These are phyloP conservation scores for Fagopyrum homotropicum DNA, from an alignment of 148 eudicot species.

Conservation along the genomic window DNA sequence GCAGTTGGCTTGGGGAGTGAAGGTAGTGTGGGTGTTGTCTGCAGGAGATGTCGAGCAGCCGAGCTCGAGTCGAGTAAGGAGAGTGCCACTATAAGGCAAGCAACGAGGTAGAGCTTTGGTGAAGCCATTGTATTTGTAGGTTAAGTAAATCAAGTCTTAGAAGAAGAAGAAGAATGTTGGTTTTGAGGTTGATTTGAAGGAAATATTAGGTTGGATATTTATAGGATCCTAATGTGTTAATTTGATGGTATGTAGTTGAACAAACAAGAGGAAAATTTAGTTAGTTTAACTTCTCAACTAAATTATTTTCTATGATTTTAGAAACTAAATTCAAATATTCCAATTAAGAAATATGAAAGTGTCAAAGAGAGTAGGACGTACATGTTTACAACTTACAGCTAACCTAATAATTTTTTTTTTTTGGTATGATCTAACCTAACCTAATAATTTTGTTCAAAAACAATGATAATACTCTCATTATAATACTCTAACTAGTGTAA, in stretches of 20 bases:
- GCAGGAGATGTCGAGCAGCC: slow-evolving; percentile 14
- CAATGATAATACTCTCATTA: background rate
- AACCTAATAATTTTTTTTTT: too few species aligned
- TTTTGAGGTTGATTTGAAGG: background rate
- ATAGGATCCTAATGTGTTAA: slow-evolving; percentile 4
- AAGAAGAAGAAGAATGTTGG: background rate
- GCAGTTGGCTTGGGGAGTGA: slow-evolving; percentile 6
- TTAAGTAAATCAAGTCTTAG: background rate
- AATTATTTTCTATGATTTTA: background rate
- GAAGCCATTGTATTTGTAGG: background rate
- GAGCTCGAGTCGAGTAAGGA: background rate
- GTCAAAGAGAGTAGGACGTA: too few species aligned
- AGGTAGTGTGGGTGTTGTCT: background rate
- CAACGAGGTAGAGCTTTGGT: slow-evolving; percentile 8
- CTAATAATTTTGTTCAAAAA: background rate
- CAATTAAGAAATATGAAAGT: background rate
- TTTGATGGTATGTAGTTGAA: slow-evolving; percentile 13
- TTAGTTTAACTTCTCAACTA: slow-evolving; percentile 21
- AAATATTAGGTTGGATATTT: background rate
- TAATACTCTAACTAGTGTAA: background rate
- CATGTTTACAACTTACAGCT: too few species aligned
- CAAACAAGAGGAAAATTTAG: slow-evolving; percentile 1
- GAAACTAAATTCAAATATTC: background rate
- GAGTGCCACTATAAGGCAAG: slow-evolving; percentile 1
- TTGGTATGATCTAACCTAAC: too few species aligned